Evolutionary conservation across 2,329 filamentous ascomycete genomes (phyloP).

Genomic region (Monilinia vaccinii-corymbosi): DNA sequence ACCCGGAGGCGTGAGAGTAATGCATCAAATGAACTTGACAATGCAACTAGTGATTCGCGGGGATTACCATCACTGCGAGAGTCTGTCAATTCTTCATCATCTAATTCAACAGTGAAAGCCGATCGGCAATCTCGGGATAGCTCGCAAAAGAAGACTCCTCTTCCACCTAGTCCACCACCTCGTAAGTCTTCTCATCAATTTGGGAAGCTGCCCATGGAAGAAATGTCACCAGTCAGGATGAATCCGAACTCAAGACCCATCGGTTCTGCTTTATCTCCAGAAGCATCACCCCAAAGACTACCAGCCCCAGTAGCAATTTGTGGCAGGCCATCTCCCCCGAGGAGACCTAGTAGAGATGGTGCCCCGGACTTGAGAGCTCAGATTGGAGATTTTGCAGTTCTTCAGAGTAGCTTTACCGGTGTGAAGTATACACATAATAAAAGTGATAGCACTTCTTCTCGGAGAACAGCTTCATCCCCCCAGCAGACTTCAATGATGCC

Average conservation of each 20-base stretch:
- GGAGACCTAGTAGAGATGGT: constrained; percentile 59
- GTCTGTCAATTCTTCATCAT: constrained; percentile 63
- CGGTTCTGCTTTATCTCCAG: neutral
- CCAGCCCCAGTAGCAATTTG: neutral
- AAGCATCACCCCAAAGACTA: neutral
- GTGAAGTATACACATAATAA: constrained; percentile 19
- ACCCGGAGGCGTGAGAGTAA: constrained; percentile 48
- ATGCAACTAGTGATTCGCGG: constrained; percentile 40
- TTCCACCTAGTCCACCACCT: constrained; percentile 51
- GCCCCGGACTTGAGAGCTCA: constrained; percentile 53
- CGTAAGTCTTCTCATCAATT: constrained; percentile 53
- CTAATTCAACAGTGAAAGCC: constrained; percentile 56
- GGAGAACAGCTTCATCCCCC: constrained; percentile 17
- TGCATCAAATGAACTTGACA: constrained; percentile 41
- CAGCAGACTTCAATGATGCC: constrained; percentile 28
- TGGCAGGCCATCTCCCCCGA: constrained; percentile 33
- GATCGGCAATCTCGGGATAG: constrained; percentile 36
- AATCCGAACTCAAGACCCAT: constrained; percentile 19
- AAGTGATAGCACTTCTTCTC: constrained; percentile 20
- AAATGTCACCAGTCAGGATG: constrained; percentile 34
- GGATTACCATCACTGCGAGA: constrained; percentile 59
- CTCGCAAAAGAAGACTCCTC: constrained; percentile 36
- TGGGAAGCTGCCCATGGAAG: constrained; percentile 30
- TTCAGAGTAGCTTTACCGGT: constrained; percentile 48
- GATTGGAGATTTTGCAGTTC: constrained; percentile 43